A percentile compares a stretch with the other conserved stretches of the same genome.
phyloP scores from a whole-genome alignment of 345 rosid species.

The Arabidopsis arenosa region DNA sequence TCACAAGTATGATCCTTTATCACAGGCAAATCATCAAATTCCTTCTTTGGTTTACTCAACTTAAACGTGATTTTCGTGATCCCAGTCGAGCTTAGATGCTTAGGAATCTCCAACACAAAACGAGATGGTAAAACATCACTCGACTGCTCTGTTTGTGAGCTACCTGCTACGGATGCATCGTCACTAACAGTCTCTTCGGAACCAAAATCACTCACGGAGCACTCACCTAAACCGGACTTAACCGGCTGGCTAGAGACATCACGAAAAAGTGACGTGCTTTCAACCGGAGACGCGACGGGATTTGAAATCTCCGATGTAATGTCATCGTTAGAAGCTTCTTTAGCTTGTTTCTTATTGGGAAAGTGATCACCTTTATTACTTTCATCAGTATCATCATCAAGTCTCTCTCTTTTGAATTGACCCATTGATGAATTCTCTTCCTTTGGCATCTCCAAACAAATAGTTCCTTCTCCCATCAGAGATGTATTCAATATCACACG shows the following conservation, averaged over 20 bases:
- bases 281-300: slow-evolving; percentile 67
- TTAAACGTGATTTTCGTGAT: slow-evolving; percentile 86
- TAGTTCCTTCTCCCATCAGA: slow-evolving; percentile 45
- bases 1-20: slow-evolving; percentile 37
- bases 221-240: slow-evolving; percentile 36
- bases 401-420: slow-evolving; percentile 58
- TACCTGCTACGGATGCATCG: too few relatives aligned
- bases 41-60: slow-evolving; percentile 76
- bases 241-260: slow-evolving; percentile 61
- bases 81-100: slow-evolving; percentile 81
- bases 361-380: slow-evolving; percentile 40
- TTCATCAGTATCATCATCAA: slow-evolving; percentile 36
- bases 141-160: slow-evolving; percentile 26
- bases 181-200: slow-evolving; percentile 56
- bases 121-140: slow-evolving; percentile 53
- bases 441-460: slow-evolving; percentile 48
- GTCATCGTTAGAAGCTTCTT: slow-evolving; percentile 79
- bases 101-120: slow-evolving; percentile 86
- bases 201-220: slow-evolving; percentile 52
- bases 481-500: too few relatives aligned
- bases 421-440: slow-evolving; percentile 44
- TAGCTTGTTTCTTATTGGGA: slow-evolving; percentile 63
- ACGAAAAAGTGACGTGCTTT: slow-evolving; percentile 52
- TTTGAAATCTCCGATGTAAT: slow-evolving; percentile 82
- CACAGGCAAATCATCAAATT: slow-evolving; percentile 33